Base-by-base conservation (phyloP, 768 basidiomycete genomes). In the Leucosporidium scottii region DNA sequence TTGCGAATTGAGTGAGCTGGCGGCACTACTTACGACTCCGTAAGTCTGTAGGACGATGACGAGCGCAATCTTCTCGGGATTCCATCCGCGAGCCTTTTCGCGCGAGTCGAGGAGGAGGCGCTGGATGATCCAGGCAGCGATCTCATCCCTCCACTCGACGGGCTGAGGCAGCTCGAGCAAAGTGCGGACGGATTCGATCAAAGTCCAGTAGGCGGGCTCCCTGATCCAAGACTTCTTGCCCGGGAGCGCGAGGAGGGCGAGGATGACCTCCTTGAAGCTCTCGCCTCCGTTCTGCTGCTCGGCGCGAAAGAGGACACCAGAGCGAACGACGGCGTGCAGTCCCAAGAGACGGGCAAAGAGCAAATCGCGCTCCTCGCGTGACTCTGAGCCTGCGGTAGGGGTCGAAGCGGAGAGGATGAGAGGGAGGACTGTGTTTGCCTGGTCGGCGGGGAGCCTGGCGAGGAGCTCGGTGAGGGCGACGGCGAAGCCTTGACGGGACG, bases 301-400 rank as follows among this genome's bases (percentile, higher is more conserved):
- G 3, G 83, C 74, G 3, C 83, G 85, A 49, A 88, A 84, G 62
- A 93, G 81, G 57, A 93, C 81, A 28, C 89, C 86, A 4, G 94
- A 97, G 67, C 89, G 87, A 62, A 94, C 84, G 74, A 97, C 81
- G 21, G 91, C 82, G 23, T 86, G 87, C 66, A 96, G 81, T 23
- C 94, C 94, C 77, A 98, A 96, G 17, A 99, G 81, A 31, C 91
- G 86, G 15, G 92, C 93, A 76, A 99, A 97, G 60, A 92, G 82
- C 59, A 90, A 79, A 78, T 99, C 94, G 66, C 94, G 86, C 79
- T 93, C 90, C 79, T 98, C 94, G 76, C 92, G 88, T 4, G 92
- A 88, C 51, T 86, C 86, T 85, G 89, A 87, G 20, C 87, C 88
- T 47, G 85, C 85, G 70, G 86, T 84, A 6, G 82, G 80, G 77